Conservation (phyloP, 2,329 filamentous ascomycete genomes). For the Fusarium redolens region DNA sequence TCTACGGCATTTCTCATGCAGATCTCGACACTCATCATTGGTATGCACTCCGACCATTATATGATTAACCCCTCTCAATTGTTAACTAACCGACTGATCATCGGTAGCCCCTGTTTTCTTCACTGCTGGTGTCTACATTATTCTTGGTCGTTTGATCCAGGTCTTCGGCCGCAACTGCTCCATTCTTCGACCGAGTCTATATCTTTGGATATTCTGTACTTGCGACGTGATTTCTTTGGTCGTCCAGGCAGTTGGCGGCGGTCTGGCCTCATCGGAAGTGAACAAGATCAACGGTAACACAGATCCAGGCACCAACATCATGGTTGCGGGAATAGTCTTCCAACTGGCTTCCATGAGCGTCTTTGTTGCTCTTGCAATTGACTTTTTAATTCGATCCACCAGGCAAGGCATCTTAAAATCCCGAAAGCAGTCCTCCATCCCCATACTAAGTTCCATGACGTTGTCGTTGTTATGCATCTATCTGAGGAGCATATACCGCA, state of each 20-base stretch:
- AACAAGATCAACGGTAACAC: not conserved
- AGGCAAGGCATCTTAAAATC: not conserved
- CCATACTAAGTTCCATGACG: not conserved
- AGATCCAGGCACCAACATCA: not conserved
- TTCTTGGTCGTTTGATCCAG: not conserved
- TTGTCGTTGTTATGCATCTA: not conserved
- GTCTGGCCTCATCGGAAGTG: not conserved
- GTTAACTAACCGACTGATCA: accelerated
- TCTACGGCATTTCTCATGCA: not conserved
- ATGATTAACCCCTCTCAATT: accelerated
- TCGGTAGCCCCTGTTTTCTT: not conserved
- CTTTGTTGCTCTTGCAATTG: not conserved
- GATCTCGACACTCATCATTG: not conserved
- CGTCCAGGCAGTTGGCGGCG: not conserved
- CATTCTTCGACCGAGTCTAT: not conserved
- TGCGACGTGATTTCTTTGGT: not conserved
- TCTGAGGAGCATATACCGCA: not conserved
- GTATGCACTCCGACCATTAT: not conserved
- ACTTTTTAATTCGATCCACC: not conserved
- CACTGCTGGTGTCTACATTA: not conserved
- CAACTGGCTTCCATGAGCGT: not conserved
- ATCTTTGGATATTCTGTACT: not conserved
- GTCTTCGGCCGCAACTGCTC: not conserved
- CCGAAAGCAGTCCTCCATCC: not conserved
- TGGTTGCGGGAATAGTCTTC: not conserved